A percentile compares a stretch with the other conserved stretches of the same genome.
Conservation (phyloP, 805 yeast species). For the Hanseniaspora mollemarum region DNA sequence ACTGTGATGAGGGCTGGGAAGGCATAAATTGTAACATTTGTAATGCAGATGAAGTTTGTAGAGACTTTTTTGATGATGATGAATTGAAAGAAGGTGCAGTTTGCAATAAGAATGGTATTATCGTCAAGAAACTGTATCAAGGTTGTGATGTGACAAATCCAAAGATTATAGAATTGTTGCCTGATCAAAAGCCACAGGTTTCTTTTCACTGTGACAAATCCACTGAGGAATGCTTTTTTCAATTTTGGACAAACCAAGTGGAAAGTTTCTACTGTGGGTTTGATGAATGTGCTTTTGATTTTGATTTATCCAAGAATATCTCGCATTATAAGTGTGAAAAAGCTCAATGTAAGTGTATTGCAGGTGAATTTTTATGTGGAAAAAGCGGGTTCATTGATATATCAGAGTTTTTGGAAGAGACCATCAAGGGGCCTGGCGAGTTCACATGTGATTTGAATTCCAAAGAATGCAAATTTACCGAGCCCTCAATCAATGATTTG, state of each 20-base stretch:
- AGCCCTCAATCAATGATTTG: slow-evolving; percentile 91
- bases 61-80: slow-evolving; percentile 70
- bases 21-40: slow-evolving; percentile 94
- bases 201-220: slow-evolving; percentile 78
- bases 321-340: slow-evolving; percentile 69
- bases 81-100: slow-evolving; percentile 57
- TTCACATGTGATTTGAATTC: slow-evolving; percentile 62
- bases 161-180: slow-evolving; percentile 68
- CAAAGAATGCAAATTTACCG: slow-evolving; percentile 66
- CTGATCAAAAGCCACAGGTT: slow-evolving; percentile 79
- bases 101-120: slow-evolving; percentile 74
- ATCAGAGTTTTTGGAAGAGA: slow-evolving; percentile 79
- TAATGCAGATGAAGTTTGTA: slow-evolving; percentile 59
- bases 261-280: slow-evolving; percentile 89
- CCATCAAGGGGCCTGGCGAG: slow-evolving; percentile 87
- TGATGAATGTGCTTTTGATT: slow-evolving; percentile 56
- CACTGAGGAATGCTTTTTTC: slow-evolving; percentile 64
- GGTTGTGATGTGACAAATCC: slow-evolving; percentile 90
- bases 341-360: slow-evolving; percentile 79
- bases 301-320: slow-evolving; percentile 48
- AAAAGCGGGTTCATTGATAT: slow-evolving; percentile 88
- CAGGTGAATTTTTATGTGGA: slow-evolving; percentile 90
- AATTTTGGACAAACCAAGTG: slow-evolving; percentile 85
- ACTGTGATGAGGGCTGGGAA: slow-evolving; percentile 76
- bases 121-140: slow-evolving; percentile 71